Base-by-base conservation (phyloP, 2,329 filamentous ascomycete genomes). In the Alternaria conjuncta region DNA sequence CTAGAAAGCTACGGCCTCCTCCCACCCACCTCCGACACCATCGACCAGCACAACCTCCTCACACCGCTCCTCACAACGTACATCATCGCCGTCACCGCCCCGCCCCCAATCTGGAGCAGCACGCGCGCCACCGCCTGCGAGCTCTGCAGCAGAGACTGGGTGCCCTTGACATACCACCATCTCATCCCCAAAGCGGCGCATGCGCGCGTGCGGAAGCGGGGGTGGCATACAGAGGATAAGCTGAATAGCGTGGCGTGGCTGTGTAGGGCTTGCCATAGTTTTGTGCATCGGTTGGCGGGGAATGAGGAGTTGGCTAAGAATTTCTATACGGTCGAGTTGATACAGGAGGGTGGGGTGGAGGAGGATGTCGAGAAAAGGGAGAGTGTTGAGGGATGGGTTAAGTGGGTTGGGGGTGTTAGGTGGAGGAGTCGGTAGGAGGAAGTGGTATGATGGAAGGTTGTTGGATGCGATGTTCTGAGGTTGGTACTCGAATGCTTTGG, bases 241-340 rank as follows among this genome's bases (percentile, higher is more conserved):
- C 78, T 96, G 78, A 88, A 92, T 72, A 93, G 89, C 75, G 93
- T 96, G 20, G 93, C 93, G 12, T 96, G 93, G 93, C 80, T 97
- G 69, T 96, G 93, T 79, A 85, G 92, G 54, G 91, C 92, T 3
- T 97, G 93, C 73, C 93, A 97, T 82, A 88, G 86, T 45, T 94
- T 93, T 76, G 92, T 96, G 76, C 93, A 96, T 82, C 83, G 88
- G 43, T 87, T 94, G 74, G 90, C 88, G 32, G 84, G 82, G 5
- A 93, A 96, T 75, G 93, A 96, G 84, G 92, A 92, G 69, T 81
- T 97, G 69, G 93, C 93, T 13, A 84, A 86, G 70, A 82, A 89
- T 57, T 93, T 86, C 76, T 93, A 89, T 80, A 94, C 89, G 0
- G 87, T 96, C 7, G 92, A 95, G 58, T 79, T 86, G 69, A 82